Evolutionary conservation across 2,329 filamentous ascomycete species (phyloP), one percentile per base, ranked within the genome.

Genomic region (Chrysoporthe austroafricana): DNA sequence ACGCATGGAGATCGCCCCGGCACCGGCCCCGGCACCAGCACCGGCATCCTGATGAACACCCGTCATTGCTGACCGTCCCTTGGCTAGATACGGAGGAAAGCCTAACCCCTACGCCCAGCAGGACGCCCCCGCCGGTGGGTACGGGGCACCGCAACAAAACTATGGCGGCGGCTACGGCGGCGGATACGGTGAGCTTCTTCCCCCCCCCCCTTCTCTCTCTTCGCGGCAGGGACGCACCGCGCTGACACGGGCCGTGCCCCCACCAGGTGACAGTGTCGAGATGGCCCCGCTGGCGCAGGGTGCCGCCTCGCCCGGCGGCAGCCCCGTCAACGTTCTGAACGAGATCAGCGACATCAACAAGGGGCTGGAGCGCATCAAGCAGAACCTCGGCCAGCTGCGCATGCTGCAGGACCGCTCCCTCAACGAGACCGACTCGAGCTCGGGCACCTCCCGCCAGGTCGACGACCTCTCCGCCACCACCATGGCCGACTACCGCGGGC

Each of bases 281-380:
- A 91, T 94, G 90, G 86, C 87, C 59, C 85, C 90, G 14, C 84
- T 92, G 58, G 78, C 83, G 57, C 84, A 85, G 70, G 83, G 81
- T 61, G 75, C 81, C 62, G 79, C 79, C 61, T 83, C 84, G 63
- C 83, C 77, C 52, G 77, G 78, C 61, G 74, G 79, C 73, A 88
- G 94, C 77, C 88, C 91, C 56, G 94, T 93, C 76, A 87, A 87
- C 66, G 91, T 97, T 72, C 86, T 97, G 69, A 93, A 96, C 81
- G 91, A 96, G 78, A 96, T 93, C 81, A 87, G 88, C 68, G 89
- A 92, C 58, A 91, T 97, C 77, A 91, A 94, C 77, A 84, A 87
- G 68, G 91, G 90, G 54, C 91, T 97, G 74, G 86, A 91, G 70
- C 84, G 89, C 68, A 88, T 97, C 74, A 89, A 94, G 75, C 80